Base-by-base conservation (phyloP, 2,329 filamentous ascomycete species). In the Scedosporium aurantiacum region DNA sequence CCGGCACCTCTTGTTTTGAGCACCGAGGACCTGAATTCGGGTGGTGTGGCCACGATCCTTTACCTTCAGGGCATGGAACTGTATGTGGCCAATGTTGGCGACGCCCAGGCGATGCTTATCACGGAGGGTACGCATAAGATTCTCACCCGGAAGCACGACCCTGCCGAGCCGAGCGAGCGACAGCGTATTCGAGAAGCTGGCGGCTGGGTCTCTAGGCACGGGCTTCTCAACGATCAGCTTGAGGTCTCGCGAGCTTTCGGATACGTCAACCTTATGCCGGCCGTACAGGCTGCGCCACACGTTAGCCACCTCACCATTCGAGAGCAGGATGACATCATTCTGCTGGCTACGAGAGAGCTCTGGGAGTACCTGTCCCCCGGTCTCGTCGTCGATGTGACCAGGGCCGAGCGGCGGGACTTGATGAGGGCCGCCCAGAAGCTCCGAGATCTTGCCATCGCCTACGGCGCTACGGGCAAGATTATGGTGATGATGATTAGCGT, bases 401-500 rank as follows among this genome's bases (percentile, higher is more conserved):
- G 92, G 64, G 88, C 88, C 25, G 93, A 96, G 73, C 86, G 91
- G 5, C 83, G 84, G 55, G 93, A 99, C 71, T 80, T 97, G 54
- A 99, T 99, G 94, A 84, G 90, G 61, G 94, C 93, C 16, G 89
- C 94, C 3, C 93, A 97, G 72, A 96, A 96, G 75, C 82, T 99
- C 37, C 86, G 94, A 63, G 94, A 99, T 75, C 79, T 97, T 61
- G 94, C 94, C 50, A 96, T 99, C 70, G 91, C 93, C 1, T 97
- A 97, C 71, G 94, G 94, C 60, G 90, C 93, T 12, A 92, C 87
- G 1, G 88, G 88, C 70, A 99, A 99, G 76, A 90, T 97, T 65
- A 97, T 97, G 92, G 91, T 99, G 54, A 97, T 97, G 93, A 90
- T 99, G 79, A 86, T 99, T 61, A 93, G 92, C 61, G 89, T 99